Conservation (phyloP, 495 filamentous ascomycete genomes). For the Hyaloscypha finlandica region DNA sequence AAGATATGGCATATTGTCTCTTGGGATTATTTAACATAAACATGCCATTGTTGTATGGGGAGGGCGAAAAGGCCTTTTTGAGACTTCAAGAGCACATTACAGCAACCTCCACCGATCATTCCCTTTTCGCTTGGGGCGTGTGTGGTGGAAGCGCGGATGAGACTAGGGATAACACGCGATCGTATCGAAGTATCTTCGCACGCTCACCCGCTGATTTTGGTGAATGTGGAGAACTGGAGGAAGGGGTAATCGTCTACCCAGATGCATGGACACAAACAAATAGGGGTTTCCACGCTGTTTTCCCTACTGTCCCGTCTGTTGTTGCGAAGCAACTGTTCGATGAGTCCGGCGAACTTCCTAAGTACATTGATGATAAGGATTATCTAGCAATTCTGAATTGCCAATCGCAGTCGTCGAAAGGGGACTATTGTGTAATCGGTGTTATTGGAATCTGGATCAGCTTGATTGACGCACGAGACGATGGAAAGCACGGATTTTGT, state of each 20-base stretch:
- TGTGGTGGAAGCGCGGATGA: neutral
- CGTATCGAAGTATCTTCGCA: neutral
- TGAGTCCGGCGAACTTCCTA: neutral
- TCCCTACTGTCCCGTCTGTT: neutral
- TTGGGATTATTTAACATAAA: constrained; percentile 24
- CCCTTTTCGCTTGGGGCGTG: constrained; percentile 21
- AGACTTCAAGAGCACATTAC: constrained; percentile 28
- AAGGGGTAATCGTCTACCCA: neutral
- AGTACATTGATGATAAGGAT: neutral
- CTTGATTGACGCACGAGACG: neutral
- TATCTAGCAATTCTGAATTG: neutral
- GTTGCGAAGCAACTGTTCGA: neutral
- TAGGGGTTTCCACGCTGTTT: neutral
- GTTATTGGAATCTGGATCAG: neutral
- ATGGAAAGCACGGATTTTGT: neutral
- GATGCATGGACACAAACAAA: neutral
- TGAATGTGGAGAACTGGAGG: neutral
- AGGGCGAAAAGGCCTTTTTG: constrained; percentile 21
- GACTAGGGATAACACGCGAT: neutral
- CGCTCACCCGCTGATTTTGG: neutral
- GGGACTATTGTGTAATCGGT: neutral
- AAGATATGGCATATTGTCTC: constrained; percentile 28
- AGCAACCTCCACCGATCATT: constrained; percentile 12
- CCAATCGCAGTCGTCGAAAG: neutral
- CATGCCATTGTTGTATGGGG: constrained; percentile 28